Percentiles rank a stretch among this genome's conserved stretches.
Evolutionary conservation across 306 rosid species (phyloP).

Genomic region (Dalbergia cochinchinensis): DNA sequence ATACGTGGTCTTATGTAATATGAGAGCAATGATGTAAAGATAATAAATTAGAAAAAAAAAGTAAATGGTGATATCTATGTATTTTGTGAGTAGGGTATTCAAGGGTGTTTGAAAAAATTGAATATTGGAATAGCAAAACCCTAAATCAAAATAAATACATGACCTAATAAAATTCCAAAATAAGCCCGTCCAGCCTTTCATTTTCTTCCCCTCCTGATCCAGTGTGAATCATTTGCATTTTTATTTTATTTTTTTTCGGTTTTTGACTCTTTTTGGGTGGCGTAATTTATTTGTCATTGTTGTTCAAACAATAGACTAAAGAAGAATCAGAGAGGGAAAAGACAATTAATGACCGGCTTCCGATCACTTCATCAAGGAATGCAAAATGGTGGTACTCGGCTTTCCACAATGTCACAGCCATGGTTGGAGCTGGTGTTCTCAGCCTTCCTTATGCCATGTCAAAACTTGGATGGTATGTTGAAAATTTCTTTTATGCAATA

Average conservation of each 20-base stretch:
- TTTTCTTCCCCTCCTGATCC: not conserved
- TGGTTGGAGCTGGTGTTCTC: slow-evolving; percentile 90
- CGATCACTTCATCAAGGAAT: slow-evolving; percentile 77
- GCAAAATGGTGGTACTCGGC: slow-evolving; percentile 96
- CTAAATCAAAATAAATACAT: no score
- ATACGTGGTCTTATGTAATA: no score
- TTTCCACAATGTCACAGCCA: slow-evolving; percentile 86
- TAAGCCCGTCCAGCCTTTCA: not conserved
- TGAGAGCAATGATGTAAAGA: no score
- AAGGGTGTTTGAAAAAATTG: no score
- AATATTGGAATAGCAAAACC: no score
- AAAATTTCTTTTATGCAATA: not conserved
- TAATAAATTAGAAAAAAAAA: no score
- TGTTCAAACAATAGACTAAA: slow-evolving; percentile 36
- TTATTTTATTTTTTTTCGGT: not conserved
- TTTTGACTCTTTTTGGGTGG: not conserved
- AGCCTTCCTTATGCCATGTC: slow-evolving; percentile 85
- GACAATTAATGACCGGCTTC: slow-evolving; percentile 77
- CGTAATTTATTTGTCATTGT: not conserved
- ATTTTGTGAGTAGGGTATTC: no score
- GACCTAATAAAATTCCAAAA: slow-evolving; percentile 13
- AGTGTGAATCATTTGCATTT: not conserved
- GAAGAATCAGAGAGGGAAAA: slow-evolving; percentile 49
- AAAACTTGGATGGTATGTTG: slow-evolving; percentile 68
- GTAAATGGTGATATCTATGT: no score